Evolutionary conservation across 1,284 basidiomycete species (phyloP).

Genomic region (Melanopsichium pennsylvanicum): DNA sequence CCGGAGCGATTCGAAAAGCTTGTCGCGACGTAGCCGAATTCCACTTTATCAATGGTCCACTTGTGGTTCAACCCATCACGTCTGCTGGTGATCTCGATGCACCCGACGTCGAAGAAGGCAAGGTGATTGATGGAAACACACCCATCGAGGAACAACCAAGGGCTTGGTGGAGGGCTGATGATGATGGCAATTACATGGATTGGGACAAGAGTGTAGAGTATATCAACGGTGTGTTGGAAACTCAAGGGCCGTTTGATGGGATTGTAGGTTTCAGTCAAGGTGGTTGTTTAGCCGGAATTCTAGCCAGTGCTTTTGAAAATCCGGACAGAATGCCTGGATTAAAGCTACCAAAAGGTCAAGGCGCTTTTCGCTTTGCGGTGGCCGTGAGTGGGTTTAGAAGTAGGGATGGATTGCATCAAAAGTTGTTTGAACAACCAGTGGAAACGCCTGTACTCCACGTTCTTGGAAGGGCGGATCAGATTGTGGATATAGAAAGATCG

Average conservation of each 20-base stretch:
- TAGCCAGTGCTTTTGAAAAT: constrained; percentile 59
- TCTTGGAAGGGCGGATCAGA: constrained; percentile 52
- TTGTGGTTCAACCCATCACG: constrained; percentile 59
- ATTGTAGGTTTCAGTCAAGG: constrained; percentile 63
- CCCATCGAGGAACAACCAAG: constrained; percentile 63
- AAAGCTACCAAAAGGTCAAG: constrained; percentile 32
- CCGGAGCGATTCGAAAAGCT: constrained; percentile 59
- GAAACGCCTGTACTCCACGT: constrained; percentile 58
- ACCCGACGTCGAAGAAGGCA: constrained; percentile 46
- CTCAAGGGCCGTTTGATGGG: constrained; percentile 62
- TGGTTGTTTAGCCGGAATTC: constrained; percentile 52
- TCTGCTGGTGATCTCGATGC: constrained; percentile 50
- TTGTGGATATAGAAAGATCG: constrained; percentile 51
- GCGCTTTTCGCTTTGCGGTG: constrained; percentile 57
- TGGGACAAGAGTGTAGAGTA: constrained; percentile 55
- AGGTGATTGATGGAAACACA: constrained; percentile 44
- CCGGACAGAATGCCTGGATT: constrained; percentile 48
- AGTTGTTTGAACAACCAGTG: constrained; percentile 52
- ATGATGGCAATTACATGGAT: constrained; percentile 50
- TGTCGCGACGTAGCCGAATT: constrained; percentile 62
- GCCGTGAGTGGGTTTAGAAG: constrained; percentile 61
- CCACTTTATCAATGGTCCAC: constrained; percentile 59
- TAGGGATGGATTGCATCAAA: constrained; percentile 42
- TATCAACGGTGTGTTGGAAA: constrained; percentile 46
- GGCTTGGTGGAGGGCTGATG: constrained; percentile 61